Conservation (phyloP, 805 yeast species). For the Brettanomyces anomalus region DNA sequence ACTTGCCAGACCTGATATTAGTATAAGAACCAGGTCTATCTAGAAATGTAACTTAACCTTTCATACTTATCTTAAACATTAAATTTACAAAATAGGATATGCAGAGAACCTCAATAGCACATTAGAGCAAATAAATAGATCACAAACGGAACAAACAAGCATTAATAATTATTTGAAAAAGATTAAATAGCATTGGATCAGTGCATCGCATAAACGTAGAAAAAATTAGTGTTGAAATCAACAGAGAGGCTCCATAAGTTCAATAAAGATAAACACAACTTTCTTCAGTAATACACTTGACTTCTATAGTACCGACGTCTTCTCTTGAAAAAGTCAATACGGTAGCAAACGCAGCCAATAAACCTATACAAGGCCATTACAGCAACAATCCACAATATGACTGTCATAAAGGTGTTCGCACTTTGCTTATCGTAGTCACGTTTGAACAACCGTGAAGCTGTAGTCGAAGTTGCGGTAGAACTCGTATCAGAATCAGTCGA, state of each 20-base stretch:
- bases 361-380: conserved; percentile 74
- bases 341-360: conserved; percentile 56
- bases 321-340: conserved; percentile 14
- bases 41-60: too few species aligned
- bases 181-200: too few species aligned
- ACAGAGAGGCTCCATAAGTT: too few species aligned
- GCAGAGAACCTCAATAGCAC: too few species aligned
- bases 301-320: conserved; percentile 15
- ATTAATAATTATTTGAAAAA: too few species aligned
- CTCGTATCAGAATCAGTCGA: conserved; percentile 7
- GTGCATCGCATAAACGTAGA: background rate
- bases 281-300: conserved; percentile 4
- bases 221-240: background rate
- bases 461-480: conserved; percentile 11
- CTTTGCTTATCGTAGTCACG: conserved; percentile 13
- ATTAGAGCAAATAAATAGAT: too few species aligned
- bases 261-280: background rate
- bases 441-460: conserved; percentile 3
- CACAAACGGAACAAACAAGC: too few species aligned
- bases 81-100: too few species aligned
- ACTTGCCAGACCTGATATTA: too few species aligned
- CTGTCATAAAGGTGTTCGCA: conserved; percentile 55
- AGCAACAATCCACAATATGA: conserved; percentile 88
- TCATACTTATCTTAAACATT: too few species aligned
- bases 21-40: too few species aligned